phyloP scores from a whole-genome alignment of 768 basidiomycete genomes.

The Leccinum ochraceum region DNA sequence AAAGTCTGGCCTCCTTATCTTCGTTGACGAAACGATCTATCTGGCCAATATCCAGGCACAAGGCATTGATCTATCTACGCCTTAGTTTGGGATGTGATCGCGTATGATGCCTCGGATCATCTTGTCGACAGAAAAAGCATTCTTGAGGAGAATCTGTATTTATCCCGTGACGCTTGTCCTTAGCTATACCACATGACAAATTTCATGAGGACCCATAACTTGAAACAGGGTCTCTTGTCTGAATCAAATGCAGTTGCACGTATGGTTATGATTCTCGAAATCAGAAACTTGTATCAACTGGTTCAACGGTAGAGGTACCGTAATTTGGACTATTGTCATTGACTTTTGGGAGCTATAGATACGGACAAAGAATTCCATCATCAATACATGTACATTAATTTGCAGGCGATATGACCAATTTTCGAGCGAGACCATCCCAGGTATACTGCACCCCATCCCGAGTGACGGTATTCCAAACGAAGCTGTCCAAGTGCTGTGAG shows the following conservation, averaged over 20 bases:
- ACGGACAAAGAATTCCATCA: not conserved
- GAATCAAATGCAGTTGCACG: not conserved
- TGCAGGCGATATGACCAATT: not conserved
- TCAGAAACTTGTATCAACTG: not conserved
- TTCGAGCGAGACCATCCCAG: constrained; percentile 1
- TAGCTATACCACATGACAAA: not conserved
- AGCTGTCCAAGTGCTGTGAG: constrained; percentile 2
- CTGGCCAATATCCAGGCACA: constrained; percentile 37
- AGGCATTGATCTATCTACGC: constrained; percentile 22
- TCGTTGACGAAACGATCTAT: constrained; percentile 41
- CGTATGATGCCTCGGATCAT: not conserved
- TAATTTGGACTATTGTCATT: not conserved
- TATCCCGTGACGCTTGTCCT: not conserved
- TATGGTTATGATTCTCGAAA: not conserved
- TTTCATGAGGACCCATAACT: not conserved
- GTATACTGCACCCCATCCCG: constrained; percentile 5
- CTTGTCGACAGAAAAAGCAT: not conserved
- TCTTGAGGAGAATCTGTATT: not conserved
- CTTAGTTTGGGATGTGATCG: constrained; percentile 1
- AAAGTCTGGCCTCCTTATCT: constrained; percentile 40
- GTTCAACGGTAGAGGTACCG: not conserved
- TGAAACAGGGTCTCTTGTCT: not conserved
- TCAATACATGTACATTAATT: not conserved
- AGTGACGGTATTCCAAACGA: constrained; percentile 9
- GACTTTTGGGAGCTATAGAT: not conserved